Evolutionary conservation across 768 basidiomycete species (phyloP).

Genomic region (Chalciporus pseudorubinellus): DNA sequence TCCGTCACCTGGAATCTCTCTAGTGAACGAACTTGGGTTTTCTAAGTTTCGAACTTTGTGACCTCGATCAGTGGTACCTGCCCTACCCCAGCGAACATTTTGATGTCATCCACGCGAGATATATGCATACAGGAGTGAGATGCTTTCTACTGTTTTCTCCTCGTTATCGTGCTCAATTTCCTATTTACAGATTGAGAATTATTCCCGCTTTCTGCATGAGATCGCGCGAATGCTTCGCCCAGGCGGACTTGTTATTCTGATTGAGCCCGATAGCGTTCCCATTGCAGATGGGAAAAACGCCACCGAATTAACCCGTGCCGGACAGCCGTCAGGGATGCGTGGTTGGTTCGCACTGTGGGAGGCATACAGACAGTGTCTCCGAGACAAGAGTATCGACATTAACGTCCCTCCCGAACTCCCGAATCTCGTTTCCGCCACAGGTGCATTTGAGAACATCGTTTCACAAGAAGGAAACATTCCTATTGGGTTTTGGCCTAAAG

Average conservation of each 20-base stretch:
- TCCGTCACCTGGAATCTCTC: background rate
- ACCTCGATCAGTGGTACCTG: conserved; percentile 56
- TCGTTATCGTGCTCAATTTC: conserved; percentile 6
- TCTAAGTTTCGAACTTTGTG: conserved; percentile 66
- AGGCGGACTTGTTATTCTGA: conserved; percentile 65
- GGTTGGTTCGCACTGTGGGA: conserved; percentile 69
- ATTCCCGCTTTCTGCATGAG: conserved; percentile 58
- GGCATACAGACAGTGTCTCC: conserved; percentile 55
- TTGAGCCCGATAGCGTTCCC: conserved; percentile 59
- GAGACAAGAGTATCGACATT: conserved; percentile 50
- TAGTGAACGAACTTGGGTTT: conserved; percentile 5
- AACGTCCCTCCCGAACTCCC: conserved; percentile 56
- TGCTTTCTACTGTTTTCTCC: conserved; percentile 5
- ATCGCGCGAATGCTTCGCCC: conserved; percentile 65
- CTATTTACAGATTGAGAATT: conserved; percentile 53
- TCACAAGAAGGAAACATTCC: conserved; percentile 59
- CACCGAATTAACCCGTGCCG: conserved; percentile 32
- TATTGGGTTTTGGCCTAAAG: conserved; percentile 67
- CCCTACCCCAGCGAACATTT: conserved; percentile 65
- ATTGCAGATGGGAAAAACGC: conserved; percentile 44
- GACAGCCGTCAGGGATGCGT: conserved; percentile 39
- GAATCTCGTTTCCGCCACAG: conserved; percentile 46
- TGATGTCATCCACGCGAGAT: conserved; percentile 69
- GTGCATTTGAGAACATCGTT: conserved; percentile 55
- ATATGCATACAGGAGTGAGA: conserved; percentile 57